Percentiles rank a stretch among this genome's conserved stretches.
Conservation (phyloP, 202 grass and related monocot species). For the Tripidium arundinaceum region DNA sequence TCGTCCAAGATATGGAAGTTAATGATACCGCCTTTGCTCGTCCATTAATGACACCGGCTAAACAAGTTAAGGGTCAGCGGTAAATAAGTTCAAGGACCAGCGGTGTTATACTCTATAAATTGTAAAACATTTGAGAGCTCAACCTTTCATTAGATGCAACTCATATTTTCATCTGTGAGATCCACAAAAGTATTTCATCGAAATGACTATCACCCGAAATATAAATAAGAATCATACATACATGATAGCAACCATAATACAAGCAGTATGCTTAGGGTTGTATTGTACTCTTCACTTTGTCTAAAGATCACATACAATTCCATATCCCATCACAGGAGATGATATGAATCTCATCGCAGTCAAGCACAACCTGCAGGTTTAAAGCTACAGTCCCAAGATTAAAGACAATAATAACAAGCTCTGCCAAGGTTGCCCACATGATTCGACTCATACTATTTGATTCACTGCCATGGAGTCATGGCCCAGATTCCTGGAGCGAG, state of each 20-base stretch:
- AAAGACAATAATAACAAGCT: conserved; percentile 1
- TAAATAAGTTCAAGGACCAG: background rate
- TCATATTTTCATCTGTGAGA: background rate
- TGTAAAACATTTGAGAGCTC: background rate
- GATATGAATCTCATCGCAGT: conserved; percentile 10
- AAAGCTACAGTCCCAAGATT: conserved; percentile 6
- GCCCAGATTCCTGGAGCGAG: background rate
- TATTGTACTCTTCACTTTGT: no score
- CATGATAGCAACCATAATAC: conserved; percentile 8
- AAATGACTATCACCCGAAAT: background rate
- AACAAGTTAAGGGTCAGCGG: no score
- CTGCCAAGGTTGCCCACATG: background rate
- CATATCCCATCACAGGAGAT: background rate
- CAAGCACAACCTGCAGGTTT: background rate
- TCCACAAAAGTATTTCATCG: background rate
- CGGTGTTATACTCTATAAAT: background rate
- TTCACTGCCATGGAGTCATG: background rate
- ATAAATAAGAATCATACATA: background rate
- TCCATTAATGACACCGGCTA: no score
- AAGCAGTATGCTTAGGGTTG: conserved; percentile 20
- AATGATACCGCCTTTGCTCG: no score
- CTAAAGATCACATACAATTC: background rate
- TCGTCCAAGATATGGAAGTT: no score
- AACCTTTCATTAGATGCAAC: background rate
- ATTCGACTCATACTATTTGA: background rate